Evolutionary conservation across 2,329 filamentous ascomycete species (phyloP).

Genomic region (Alternaria dauci): DNA sequence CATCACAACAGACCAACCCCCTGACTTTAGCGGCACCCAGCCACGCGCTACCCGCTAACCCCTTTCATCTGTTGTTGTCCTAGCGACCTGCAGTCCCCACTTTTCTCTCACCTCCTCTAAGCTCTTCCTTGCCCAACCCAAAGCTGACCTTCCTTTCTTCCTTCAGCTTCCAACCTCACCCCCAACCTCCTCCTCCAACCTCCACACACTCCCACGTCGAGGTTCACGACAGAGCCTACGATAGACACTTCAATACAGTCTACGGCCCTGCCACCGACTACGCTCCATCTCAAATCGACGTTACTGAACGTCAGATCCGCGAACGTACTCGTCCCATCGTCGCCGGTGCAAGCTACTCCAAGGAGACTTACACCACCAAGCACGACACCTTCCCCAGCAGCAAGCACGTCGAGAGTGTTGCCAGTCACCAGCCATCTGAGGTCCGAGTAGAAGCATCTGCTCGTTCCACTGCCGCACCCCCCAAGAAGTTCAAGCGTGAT

Average conservation of each 20-base stretch:
- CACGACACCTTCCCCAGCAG: constrained; percentile 52
- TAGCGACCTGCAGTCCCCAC: constrained; percentile 50
- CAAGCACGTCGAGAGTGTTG: constrained; percentile 46
- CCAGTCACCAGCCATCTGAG: constrained; percentile 54
- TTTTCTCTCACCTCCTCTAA: constrained; percentile 47
- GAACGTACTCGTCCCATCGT: constrained; percentile 65
- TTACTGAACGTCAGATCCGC: constrained; percentile 70
- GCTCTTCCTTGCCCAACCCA: constrained; percentile 42
- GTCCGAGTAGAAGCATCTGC: constrained; percentile 61
- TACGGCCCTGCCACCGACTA: constrained; percentile 61
- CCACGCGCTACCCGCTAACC: constrained; percentile 44
- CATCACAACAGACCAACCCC: constrained; percentile 43
- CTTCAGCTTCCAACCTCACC: constrained; percentile 64
- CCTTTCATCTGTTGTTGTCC: constrained; percentile 51
- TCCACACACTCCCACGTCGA: constrained; percentile 73
- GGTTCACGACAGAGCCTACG: constrained; percentile 63
- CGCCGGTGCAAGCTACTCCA: constrained; percentile 54
- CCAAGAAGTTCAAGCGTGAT: constrained; percentile 63
- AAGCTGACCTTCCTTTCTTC: constrained; percentile 49
- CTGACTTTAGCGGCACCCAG: constrained; percentile 47
- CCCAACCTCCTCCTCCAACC: constrained; percentile 57
- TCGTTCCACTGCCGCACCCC: constrained; percentile 62
- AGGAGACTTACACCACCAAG: constrained; percentile 53
- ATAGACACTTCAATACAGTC: constrained; percentile 58
- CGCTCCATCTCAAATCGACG: constrained; percentile 66